phyloP scores from a whole-genome alignment of 2,329 filamentous ascomycete genomes.

The Phialemoniopsis sp. region DNA sequence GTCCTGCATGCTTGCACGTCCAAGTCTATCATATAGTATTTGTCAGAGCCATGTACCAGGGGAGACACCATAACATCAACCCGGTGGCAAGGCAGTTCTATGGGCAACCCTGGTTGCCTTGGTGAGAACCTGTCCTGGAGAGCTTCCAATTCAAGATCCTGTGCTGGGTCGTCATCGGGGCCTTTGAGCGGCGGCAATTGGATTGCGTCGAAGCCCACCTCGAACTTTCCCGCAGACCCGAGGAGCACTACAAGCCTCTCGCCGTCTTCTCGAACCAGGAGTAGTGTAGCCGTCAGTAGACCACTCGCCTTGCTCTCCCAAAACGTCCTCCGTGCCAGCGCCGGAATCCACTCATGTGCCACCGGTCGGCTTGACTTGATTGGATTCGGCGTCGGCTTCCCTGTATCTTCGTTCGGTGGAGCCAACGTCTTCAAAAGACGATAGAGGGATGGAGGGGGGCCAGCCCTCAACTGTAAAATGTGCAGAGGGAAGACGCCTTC shows the following conservation, averaged over 20 bases:
- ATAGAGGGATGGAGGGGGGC: constrained; percentile 4
- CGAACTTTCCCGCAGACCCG: constrained; percentile 6
- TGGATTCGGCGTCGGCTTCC: no score
- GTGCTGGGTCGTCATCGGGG: background rate
- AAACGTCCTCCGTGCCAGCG: constrained; percentile 1
- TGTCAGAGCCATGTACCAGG: constrained; percentile 2
- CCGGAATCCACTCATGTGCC: constrained; percentile 2
- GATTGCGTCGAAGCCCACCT: constrained; percentile 6
- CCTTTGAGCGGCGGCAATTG: background rate
- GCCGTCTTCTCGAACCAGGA: constrained; percentile 2
- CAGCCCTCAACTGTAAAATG: constrained; percentile 11
- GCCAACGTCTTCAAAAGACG: background rate
- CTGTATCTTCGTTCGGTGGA: background rate
- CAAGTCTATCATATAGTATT: constrained; percentile 10
- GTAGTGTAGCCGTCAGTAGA: background rate
- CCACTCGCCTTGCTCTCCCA: constrained; percentile 1
- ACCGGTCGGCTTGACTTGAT: constrained; percentile 2
- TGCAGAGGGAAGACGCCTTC: constrained; percentile 15
- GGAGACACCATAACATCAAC: constrained; percentile 5
- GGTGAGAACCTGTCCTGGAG: constrained; percentile 3
- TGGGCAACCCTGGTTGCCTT: background rate
- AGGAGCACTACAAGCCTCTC: constrained; percentile 4
- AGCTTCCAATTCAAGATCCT: background rate
- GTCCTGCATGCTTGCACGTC: constrained; percentile 5
- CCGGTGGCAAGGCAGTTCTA: constrained; percentile 3